These are phyloP conservation scores for Marasmius oreades DNA, from an alignment of 1,284 basidiomycete species.

Conservation along the genomic window DNA sequence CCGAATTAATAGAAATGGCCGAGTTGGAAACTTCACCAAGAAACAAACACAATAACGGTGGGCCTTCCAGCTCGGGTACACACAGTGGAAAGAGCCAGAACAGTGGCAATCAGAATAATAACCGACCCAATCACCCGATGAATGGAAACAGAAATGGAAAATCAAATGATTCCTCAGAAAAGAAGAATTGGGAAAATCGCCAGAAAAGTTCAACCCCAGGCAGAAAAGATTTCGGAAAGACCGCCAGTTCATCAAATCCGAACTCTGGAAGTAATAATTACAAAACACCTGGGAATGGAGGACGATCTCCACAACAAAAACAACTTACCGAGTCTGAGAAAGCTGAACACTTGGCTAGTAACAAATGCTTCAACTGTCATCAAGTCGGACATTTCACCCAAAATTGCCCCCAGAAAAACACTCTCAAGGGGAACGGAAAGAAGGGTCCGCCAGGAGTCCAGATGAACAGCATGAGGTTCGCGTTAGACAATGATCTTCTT, in stretches of 20 bases:
- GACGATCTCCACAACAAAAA: background rate
- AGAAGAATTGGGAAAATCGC: no score
- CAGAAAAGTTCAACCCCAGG: no score
- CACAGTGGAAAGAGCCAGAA: background rate
- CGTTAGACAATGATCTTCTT: background rate
- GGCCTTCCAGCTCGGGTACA: background rate
- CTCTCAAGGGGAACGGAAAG: background rate
- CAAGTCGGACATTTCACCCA: constrained; percentile 1
- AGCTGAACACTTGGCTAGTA: background rate
- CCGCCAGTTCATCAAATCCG: no score
- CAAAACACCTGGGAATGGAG: background rate
- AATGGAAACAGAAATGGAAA: no score
- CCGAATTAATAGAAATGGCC: constrained; percentile 10
- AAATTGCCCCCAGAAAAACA: constrained; percentile 9
- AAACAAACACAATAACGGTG: background rate
- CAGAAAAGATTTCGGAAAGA: no score
- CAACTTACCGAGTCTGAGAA: background rate
- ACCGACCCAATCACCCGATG: no score
- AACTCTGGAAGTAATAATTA: no score
- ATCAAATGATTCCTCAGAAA: no score
- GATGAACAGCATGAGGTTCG: background rate
- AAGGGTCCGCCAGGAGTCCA: constrained; percentile 8
- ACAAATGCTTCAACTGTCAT: constrained; percentile 5
- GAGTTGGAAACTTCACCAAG: constrained; percentile 3
- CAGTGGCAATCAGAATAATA: no score